Percentiles rank a stretch among this genome's conserved stretches.
phyloP scores from a whole-genome alignment of 306 rosid genomes.

The Trifolium fragiferum region DNA sequence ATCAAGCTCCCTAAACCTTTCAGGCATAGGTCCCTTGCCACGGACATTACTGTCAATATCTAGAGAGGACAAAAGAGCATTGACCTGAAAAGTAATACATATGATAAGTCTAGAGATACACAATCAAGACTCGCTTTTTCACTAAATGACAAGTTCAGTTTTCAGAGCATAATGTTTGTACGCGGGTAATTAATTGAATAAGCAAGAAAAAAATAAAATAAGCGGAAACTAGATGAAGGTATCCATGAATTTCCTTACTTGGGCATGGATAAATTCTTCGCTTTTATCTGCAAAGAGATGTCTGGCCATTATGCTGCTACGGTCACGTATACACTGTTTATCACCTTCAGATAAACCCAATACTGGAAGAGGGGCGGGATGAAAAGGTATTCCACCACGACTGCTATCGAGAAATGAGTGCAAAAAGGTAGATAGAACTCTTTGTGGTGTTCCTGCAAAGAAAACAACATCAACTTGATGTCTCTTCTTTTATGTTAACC shows the following conservation, averaged over 20 bases:
- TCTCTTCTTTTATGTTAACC: neutral
- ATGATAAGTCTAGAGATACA: slow-evolving; percentile 38
- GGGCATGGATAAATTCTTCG: slow-evolving; percentile 88
- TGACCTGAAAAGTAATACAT: slow-evolving; percentile 64
- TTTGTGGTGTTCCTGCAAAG: slow-evolving; percentile 82
- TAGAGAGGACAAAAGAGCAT: slow-evolving; percentile 85
- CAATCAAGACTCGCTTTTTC: slow-evolving; percentile 7
- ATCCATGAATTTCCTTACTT: slow-evolving; percentile 59
- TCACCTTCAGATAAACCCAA: slow-evolving; percentile 94
- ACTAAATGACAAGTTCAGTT: slow-evolving; percentile 21
- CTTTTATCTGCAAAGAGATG: slow-evolving; percentile 94
- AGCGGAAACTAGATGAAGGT: slow-evolving; percentile 15
- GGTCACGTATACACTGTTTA: slow-evolving; percentile 93
- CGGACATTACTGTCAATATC: slow-evolving; percentile 73
- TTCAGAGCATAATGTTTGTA: slow-evolving; percentile 22
- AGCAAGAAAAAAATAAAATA: neutral
- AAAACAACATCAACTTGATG: slow-evolving; percentile 28
- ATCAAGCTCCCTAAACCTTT: slow-evolving; percentile 77
- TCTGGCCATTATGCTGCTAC: slow-evolving; percentile 98
- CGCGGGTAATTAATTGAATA: slow-evolving; percentile 3
- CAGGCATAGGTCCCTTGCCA: slow-evolving; percentile 65
- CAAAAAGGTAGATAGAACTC: slow-evolving; percentile 87
- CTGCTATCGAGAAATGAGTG: slow-evolving; percentile 92
- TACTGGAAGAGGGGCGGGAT: slow-evolving; percentile 78
- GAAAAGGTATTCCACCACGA: slow-evolving; percentile 89